Evolutionary conservation across 768 basidiomycete genomes (phyloP), one percentile per base, ranked within the genome.

Genomic region (Trametes coccinea): DNA sequence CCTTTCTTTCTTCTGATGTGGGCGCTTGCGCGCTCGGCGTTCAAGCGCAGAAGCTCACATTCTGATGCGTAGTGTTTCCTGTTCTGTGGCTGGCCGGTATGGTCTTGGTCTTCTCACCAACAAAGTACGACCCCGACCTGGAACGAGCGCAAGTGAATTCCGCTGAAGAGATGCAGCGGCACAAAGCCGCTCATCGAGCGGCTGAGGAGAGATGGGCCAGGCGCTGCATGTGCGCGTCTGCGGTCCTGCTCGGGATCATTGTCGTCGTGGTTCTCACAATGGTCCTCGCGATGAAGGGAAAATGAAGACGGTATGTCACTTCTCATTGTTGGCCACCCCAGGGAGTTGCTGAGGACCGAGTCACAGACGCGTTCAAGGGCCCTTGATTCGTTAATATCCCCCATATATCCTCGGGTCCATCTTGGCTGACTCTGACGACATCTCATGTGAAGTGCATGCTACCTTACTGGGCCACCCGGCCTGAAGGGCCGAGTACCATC

Each of bases 151-250:
- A 53, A 2, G 57, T 63, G 3, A 47, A 40, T 34, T 55, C 47
- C 14, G 53, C 60, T 3, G 47, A 56, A 17, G 51, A 62, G 39
- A 45, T 57, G 50, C 44, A 48, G 13, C 55, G 49, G 5, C 55
- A 56, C 41, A 49, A 49, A 10, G 50, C 33, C 9, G 60, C 54
- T 41, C 56, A 62, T 50, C 60, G 54, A 22, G 52, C 37, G 5
- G 56, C 62, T n/a, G 62, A 64, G 45, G 58, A 55, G 39, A 50
- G 48, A 29, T 64, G 62, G 62, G 62, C 62, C 33, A 43, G 41
- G 13, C 62, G 62, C 49, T 64, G 62, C 39, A 41, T 60, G 16
- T 55, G 58, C 47, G 53, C 49, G 11, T 52, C 13, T 40, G 43
- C 51, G 29, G 43, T 22, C 22, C 49, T 60, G 41, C 17, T 56